Evolutionary conservation across 768 basidiomycete genomes (phyloP), one percentile per base, ranked within the genome.

Genomic region (Suillus spraguei): DNA sequence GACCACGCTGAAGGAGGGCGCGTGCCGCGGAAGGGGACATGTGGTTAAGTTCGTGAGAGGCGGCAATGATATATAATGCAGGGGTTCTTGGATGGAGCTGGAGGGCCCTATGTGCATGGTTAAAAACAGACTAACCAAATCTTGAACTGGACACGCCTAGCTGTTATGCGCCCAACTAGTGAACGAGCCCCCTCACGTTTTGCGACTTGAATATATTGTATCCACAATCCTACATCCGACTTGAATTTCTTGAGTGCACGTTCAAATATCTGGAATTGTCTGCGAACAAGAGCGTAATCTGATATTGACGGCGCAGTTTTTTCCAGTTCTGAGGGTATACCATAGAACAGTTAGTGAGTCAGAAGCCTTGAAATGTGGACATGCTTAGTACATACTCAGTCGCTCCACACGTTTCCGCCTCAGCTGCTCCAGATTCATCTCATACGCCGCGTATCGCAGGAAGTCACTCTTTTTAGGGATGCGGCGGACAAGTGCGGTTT

Each of bases 241-340:
- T 93, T 94, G 84, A 98, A 97, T 70, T 89, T 91, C 72, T 85
- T 88, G 24, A 95, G 81, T 2, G 93, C 95, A 22, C 95, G 87
- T 74, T 97, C 94, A 68, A 97, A 94, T 63, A 97, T 94, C 65
- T 93, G 89, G 73, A 94, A 89, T 70, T 94, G 91, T 68, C 95
- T 77, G 64, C 90, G 85, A 35, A 92, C 90, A 60, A 97, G 84
- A 4, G 94, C 90, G 68, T 91, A 94, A 75, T 92, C 91, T 9
- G 92, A 95, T 61, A 94, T 79, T 16, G 90, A 89, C 4, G 87
- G 80, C 22, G 86, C 65, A 38, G 64, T 50, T 63, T 72, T 66
- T 46, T 68, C 64, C 42, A 80, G 65, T 59, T 81, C 78, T 80
- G 60, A 49, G 17, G 4, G 11, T 46, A 44, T 61, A 58, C 16